These are phyloP conservation scores for Crucibulum laeve DNA, from an alignment of 768 basidiomycete genomes.

Conservation along the genomic window DNA sequence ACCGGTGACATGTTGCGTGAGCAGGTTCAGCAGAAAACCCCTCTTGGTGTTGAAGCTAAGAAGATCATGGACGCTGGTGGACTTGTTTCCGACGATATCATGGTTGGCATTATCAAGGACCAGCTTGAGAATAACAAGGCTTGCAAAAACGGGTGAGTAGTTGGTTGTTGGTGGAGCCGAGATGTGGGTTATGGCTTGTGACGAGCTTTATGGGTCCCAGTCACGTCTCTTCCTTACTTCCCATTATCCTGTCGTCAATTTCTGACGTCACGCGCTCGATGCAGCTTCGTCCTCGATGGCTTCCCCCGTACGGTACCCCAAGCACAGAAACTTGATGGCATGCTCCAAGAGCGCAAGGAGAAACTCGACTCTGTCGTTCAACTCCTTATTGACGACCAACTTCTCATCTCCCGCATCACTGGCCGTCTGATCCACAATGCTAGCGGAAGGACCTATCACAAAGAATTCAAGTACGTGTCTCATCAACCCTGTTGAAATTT, in stretches of 20 bases:
- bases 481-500: not conserved
- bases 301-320: conserved; percentile 98
- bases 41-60: conserved; percentile 88
- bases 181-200: not conserved
- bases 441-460: conserved; percentile 92
- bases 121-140: conserved; percentile 89
- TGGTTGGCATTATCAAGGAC: conserved; percentile 96
- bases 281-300: conserved; percentile 96
- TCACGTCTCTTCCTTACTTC: not conserved
- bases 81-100: conserved; percentile 94
- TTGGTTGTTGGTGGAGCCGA: not conserved
- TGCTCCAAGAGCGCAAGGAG: conserved; percentile 81
- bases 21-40: conserved; percentile 84
- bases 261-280: not conserved
- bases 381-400: conserved; percentile 87
- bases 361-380: conserved; percentile 91
- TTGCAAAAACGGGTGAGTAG: conserved; percentile 91
- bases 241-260: not conserved
- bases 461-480: conserved; percentile 79
- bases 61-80: conserved; percentile 96
- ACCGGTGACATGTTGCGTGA: conserved; percentile 99
- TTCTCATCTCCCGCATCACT: conserved; percentile 96
- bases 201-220: not conserved
- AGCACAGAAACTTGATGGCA: conserved; percentile 91
- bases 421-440: conserved; percentile 90